Percentiles rank a stretch among this genome's conserved stretches.
phyloP scores from a whole-genome alignment of 192 early-diverging fungal species.

The Umbelopsis vinacea region DNA sequence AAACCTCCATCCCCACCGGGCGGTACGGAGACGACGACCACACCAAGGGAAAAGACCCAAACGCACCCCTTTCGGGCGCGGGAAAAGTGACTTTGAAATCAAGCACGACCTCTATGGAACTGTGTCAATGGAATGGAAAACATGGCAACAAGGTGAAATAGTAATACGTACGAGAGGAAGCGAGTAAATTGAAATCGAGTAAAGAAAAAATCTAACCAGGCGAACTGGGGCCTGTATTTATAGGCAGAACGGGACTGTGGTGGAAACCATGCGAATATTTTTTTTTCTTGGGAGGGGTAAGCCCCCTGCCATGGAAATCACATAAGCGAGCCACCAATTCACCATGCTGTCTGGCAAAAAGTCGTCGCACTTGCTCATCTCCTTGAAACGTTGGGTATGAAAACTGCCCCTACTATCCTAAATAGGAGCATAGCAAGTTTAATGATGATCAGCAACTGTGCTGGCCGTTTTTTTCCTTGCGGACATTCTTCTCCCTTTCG shows the following conservation, averaged over 20 bases:
- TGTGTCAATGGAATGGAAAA: background rate
- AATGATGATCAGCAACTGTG: slow-evolving; percentile 3
- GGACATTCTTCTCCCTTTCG: too few relatives aligned
- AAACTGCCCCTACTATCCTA: background rate
- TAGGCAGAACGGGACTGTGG: background rate
- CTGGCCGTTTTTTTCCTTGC: background rate
- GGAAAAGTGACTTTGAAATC: background rate
- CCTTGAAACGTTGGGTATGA: background rate
- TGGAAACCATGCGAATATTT: slow-evolving; percentile 7
- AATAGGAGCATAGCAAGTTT: slow-evolving; percentile 9
- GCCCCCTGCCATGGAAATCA: background rate
- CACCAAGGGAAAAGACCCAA: background rate
- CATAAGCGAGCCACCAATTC: too few relatives aligned
- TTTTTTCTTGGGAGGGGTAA: background rate
- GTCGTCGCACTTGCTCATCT: background rate
- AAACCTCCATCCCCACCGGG: background rate
- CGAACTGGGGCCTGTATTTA: background rate
- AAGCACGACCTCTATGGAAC: background rate
- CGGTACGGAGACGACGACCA: background rate
- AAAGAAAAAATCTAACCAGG: background rate
- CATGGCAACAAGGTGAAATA: too few relatives aligned
- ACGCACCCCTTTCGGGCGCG: slow-evolving; percentile 5
- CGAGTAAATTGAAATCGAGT: background rate
- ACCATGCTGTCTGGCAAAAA: too few relatives aligned
- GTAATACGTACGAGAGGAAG: background rate